Evolutionary conservation across 179 eudicot species (phyloP), one percentile per base, ranked within the genome.

Genomic region (Beta macrorhiza): DNA sequence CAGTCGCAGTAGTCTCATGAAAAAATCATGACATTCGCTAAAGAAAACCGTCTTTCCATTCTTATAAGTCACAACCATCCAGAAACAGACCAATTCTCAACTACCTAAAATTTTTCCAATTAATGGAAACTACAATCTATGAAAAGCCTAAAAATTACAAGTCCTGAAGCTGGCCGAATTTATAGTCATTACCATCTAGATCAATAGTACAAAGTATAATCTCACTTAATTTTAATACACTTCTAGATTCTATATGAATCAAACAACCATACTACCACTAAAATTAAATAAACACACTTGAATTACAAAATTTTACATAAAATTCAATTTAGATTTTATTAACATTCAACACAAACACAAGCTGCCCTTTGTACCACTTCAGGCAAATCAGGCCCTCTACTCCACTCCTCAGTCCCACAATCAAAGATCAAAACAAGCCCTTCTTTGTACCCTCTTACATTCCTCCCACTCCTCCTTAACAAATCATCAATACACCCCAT

Each of bases 391-490:
- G 93, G 85, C 57, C 79, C 93, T 71, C 95, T 84, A 71, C 88
- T 83, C 98, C 98, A 95, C 83, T 91, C 97, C 9, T 86, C 91
- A 49, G 74, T 80, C 0, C 37, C 86, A 64, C 94, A 86, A 79
- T 94, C 97, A 67, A 89, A 95, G 0, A 95, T 82, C 89, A 93
- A 80, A 57, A 93, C 97, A 72, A 90, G 71, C n/a, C 90, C 92
- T 4, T 87, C 91, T 85, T 85, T 93, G 59, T 85, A 65, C 22
- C 92, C 93, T 82, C 93, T 89, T 3, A 63, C 81, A 75, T 76
- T 85, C 87, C 97, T 81, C 80, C 91, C 93, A 65, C 88, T 83
- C 76, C 96, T 82, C 85, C 93, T 84, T 56, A 87, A 79, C 84
- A 94, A 71, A 25, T 91, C 93, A 77, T 91, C 95, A 0, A 90